Evolutionary conservation across 129 eudicot species (phyloP).

Genomic region (Calendula officinalis): DNA sequence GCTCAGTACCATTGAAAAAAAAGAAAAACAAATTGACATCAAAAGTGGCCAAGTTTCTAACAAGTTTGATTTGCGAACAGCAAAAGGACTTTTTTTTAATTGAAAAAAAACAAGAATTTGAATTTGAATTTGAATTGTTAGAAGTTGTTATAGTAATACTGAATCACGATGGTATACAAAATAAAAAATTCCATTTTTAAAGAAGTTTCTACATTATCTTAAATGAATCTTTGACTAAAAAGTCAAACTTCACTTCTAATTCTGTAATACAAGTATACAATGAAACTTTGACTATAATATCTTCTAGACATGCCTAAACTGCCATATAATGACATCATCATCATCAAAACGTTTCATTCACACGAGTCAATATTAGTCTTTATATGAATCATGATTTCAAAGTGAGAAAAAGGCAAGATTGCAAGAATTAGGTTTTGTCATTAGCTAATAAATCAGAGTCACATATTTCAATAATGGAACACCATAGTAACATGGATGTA

Average conservation of each 20-base stretch:
- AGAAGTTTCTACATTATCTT: conserved; percentile 2
- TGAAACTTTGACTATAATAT: not conserved
- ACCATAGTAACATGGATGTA: conserved; percentile 6
- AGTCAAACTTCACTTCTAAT: conserved; percentile 12
- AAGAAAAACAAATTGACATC: not conserved
- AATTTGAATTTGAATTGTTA: conserved; percentile 8
- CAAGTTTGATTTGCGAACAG: not conserved
- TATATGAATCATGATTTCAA: conserved; percentile 19
- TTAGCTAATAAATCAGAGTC: conserved; percentile 5
- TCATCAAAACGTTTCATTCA: conserved; percentile 10
- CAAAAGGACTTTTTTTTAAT: not conserved
- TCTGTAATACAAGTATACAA: not conserved
- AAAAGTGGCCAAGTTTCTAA: not conserved
- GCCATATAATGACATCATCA: conserved; percentile 30
- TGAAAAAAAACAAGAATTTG: not conserved
- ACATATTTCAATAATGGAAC: conserved; percentile 12
- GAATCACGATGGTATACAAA: not conserved
- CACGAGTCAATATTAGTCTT: conserved; percentile 14
- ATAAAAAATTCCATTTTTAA: not conserved
- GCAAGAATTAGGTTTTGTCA: not conserved
- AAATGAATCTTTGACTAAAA: conserved; percentile 11
- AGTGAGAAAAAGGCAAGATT: conserved; percentile 4
- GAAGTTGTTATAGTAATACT: not conserved
- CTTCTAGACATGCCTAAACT: conserved; percentile 5
- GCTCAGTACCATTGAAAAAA: not conserved